Conservation (phyloP, 129 eudicot genomes). For the Ambrosia artemisiifolia region DNA sequence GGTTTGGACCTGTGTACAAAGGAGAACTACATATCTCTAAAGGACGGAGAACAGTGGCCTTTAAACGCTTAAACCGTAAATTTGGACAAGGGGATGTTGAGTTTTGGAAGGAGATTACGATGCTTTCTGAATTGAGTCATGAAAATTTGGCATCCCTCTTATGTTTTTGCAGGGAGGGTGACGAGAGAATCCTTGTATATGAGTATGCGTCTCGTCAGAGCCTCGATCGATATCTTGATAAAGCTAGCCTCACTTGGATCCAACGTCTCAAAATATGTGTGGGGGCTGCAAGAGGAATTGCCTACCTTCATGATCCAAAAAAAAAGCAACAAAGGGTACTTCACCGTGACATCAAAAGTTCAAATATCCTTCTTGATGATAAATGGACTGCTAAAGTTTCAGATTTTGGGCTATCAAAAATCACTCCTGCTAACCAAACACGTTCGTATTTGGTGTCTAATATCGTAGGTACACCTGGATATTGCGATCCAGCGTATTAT, state of each 20-base stretch:
- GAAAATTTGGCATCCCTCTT: conserved; percentile 3
- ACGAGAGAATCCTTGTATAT: conserved; percentile 24
- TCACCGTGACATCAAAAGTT: conserved; percentile 15
- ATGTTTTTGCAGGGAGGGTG: conserved; percentile 14
- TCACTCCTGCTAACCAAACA: conserved; percentile 17
- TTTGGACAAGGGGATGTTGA: conserved; percentile 9
- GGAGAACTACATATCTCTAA: conserved; percentile 5
- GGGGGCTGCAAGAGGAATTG: conserved; percentile 15
- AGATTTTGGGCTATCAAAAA: conserved; percentile 21
- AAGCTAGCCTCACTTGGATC: conserved; percentile 4
- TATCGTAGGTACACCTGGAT: conserved; percentile 10
- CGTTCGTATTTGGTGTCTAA: neutral
- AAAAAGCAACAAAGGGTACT: conserved; percentile 5
- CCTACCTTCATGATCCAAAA: conserved; percentile 16
- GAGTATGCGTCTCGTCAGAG: conserved; percentile 15
- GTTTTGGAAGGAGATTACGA: conserved; percentile 21
- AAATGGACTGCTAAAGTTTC: conserved; percentile 13
- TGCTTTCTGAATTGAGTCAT: conserved; percentile 5
- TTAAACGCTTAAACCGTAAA: conserved; percentile 16
- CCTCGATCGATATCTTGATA: conserved; percentile 7
- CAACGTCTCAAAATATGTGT: conserved; percentile 6
- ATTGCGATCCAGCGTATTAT: conserved; percentile 12
- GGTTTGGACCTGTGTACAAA: conserved; percentile 22
- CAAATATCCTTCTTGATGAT: conserved; percentile 15
- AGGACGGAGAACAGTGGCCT: neutral